A percentile compares a stretch with the other conserved stretches of the same genome.
phyloP scores from a whole-genome alignment of 306 rosid genomes.

The Quercus agrifolia region DNA sequence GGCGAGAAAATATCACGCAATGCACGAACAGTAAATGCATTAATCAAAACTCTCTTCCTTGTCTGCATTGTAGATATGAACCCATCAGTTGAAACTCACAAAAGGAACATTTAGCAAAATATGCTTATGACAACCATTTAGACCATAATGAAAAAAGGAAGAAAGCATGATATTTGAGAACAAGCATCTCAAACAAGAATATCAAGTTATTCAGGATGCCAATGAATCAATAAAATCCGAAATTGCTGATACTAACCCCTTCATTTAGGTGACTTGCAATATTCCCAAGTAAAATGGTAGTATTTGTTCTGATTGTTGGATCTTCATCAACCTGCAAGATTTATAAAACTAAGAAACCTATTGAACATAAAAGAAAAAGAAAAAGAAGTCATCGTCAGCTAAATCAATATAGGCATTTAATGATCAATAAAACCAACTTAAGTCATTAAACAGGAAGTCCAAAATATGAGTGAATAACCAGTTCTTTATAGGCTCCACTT shows the following conservation, averaged over 20 bases:
- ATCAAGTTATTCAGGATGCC: background rate
- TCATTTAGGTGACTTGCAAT: conserved; percentile 87
- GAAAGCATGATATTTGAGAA: conserved; percentile 14
- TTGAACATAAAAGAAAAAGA: background rate
- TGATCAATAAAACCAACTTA: background rate
- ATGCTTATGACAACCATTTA: background rate
- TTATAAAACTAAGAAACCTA: conserved; percentile 15
- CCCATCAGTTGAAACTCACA: conserved; percentile 28
- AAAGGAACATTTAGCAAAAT: background rate
- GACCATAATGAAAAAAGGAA: conserved; percentile 18
- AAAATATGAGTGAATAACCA: background rate
- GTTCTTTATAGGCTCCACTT: background rate
- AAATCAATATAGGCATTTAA: background rate
- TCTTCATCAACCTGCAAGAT: conserved; percentile 93
- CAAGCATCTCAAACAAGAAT: conserved; percentile 4
- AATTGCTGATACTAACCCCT: conserved; percentile 65
- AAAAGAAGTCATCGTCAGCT: background rate
- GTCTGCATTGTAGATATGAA: conserved; percentile 57
- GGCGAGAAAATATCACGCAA: conserved; percentile 95
- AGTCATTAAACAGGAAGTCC: background rate
- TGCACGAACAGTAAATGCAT: conserved; percentile 99
- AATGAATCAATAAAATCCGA: background rate
- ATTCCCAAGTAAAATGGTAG: conserved; percentile 93
- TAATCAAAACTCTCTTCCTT: conserved; percentile 93
- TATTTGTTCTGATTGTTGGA: conserved; percentile 93